Evolutionary conservation across 148 eudicot genomes (phyloP).

Genomic region (Salicornia ramosissima): DNA sequence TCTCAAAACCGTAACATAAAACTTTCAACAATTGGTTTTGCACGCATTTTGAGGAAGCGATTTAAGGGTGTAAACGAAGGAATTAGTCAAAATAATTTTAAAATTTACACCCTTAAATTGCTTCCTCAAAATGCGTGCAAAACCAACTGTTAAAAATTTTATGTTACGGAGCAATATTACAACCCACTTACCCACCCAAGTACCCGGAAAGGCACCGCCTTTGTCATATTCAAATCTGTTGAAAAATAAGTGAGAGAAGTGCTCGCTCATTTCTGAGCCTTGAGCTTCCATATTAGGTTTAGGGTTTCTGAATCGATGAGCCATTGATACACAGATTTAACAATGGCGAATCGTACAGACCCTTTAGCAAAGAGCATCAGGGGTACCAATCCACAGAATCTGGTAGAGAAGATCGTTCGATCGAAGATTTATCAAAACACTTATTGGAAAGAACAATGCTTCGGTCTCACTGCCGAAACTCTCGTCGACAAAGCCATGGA

Average conservation of each 20-base stretch:
- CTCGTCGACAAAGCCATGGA: slow-evolving; percentile 99
- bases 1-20: no score
- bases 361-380: slow-evolving; percentile 82
- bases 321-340: not conserved
- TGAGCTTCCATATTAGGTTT: slow-evolving; percentile 16
- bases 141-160: no score
- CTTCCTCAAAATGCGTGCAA: no score
- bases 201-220: slow-evolving; percentile 10
- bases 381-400: slow-evolving; percentile 92
- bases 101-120: no score
- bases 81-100: no score
- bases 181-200: not conserved
- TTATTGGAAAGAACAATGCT: slow-evolving; percentile 96
- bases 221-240: not conserved
- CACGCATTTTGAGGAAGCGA: no score
- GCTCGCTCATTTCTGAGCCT: not conserved
- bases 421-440: slow-evolving; percentile 79
- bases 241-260: not conserved
- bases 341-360: slow-evolving; percentile 99
- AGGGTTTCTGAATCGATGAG: slow-evolving; percentile 15
- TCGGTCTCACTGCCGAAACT: slow-evolving; percentile 96
- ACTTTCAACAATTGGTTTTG: no score
- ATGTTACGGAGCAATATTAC: no score
- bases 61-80: no score
- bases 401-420: slow-evolving; percentile 88